A percentile compares a stretch with the other conserved stretches of the same genome.
phyloP scores from a whole-genome alignment of 1,284 basidiomycete genomes.

The Ganoderma lucidum region DNA sequence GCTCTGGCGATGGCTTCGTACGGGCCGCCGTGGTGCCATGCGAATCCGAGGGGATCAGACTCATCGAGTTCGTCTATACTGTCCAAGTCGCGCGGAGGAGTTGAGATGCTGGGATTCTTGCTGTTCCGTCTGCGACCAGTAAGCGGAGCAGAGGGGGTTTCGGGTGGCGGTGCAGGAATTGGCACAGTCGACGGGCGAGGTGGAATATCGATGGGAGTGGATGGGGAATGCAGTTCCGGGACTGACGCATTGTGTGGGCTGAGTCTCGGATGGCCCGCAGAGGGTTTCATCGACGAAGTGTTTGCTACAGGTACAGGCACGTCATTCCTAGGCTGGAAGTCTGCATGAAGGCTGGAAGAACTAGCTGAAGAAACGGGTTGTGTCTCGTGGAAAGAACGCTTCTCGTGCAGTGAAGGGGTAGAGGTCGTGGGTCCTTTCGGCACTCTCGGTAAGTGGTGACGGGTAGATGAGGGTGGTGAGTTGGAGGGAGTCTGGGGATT shows the following conservation, averaged over 20 bases:
- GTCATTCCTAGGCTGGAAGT: constrained; percentile 13
- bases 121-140: constrained; percentile 33
- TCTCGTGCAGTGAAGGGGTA: constrained; percentile 11
- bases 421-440: constrained; percentile 1
- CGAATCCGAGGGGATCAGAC: constrained; percentile 66
- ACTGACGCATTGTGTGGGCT: constrained; percentile 35
- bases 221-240: constrained; percentile 35
- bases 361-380: constrained; percentile 7
- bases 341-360: constrained; percentile 1
- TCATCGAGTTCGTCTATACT: constrained; percentile 80
- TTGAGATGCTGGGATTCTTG: constrained; percentile 36
- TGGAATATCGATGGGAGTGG: constrained; percentile 32
- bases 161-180: constrained; percentile 15
- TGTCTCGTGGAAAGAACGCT: constrained; percentile 3
- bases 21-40: constrained; percentile 71
- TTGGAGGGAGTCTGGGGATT: constrained; percentile 32
- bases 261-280: constrained; percentile 30
- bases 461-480: constrained; percentile 26
- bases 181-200: constrained; percentile 35
- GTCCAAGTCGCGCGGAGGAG: constrained; percentile 58
- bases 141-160: constrained; percentile 22
- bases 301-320: constrained; percentile 1
- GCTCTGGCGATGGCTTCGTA: constrained; percentile 60
- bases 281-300: constrained; percentile 21
- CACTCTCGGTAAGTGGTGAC: constrained; percentile 19